Conservation (phyloP, 176 grass and related monocot species). For the Leersia perrieri region DNA sequence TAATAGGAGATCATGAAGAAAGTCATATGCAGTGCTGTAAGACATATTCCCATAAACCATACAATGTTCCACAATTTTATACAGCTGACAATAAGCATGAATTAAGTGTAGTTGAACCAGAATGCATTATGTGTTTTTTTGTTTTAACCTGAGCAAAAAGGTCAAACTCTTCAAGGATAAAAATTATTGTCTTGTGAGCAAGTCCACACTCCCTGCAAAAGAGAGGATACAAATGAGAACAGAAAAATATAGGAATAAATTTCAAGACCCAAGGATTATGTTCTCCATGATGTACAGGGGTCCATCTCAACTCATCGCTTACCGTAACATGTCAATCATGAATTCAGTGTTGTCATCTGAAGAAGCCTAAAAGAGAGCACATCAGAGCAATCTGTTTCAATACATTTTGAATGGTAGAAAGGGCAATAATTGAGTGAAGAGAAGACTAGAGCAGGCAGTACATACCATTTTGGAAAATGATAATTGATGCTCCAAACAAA, state of each 20-base stretch:
- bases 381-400: slow-evolving; percentile 9
- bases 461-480: slow-evolving; percentile 93
- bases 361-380: slow-evolving; percentile 68
- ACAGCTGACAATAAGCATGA: slow-evolving; percentile 7
- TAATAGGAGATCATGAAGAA: slow-evolving; percentile 29
- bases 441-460: slow-evolving; percentile 27
- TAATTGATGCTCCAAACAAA: slow-evolving; percentile 82
- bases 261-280: neutral
- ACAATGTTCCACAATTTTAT: neutral
- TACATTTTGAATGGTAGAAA: slow-evolving; percentile 11
- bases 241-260: neutral
- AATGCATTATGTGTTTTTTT: slow-evolving; percentile 18
- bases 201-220: slow-evolving; percentile 82
- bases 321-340: slow-evolving; percentile 87
- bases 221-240: slow-evolving; percentile 27
- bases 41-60: neutral
- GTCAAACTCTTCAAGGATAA: slow-evolving; percentile 87
- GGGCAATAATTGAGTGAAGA: neutral
- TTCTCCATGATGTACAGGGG: slow-evolving; percentile 3
- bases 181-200: slow-evolving; percentile 79
- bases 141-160: slow-evolving; percentile 85
- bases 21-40: slow-evolving; percentile 4
- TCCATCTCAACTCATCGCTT: slow-evolving; percentile 16
- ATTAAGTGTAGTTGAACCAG: slow-evolving; percentile 12
- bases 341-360: slow-evolving; percentile 93